Conservation (phyloP, 225 moss, liverwort and hornwort species). For the Polytrichum formosum region DNA sequence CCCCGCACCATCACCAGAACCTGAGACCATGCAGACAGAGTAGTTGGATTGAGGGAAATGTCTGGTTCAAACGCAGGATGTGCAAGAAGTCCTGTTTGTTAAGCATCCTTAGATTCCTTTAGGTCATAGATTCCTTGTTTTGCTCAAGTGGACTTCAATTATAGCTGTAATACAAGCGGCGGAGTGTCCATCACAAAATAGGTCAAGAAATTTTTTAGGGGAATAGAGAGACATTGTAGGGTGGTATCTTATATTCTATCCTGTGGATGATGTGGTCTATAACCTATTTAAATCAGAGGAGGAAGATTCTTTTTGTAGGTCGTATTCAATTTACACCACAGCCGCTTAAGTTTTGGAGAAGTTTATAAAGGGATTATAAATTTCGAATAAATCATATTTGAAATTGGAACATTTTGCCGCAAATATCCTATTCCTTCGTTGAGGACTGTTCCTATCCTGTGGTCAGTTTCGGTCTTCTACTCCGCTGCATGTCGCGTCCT, state of each 20-base stretch:
- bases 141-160: not conserved
- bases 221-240: not conserved
- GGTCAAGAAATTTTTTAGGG: not conserved
- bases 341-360: not conserved
- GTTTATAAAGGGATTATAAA: not conserved
- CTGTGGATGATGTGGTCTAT: not conserved
- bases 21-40: conserved; percentile 84
- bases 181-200: not conserved
- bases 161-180: not conserved
- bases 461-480: too few relatives aligned
- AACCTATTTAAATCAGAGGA: not conserved
- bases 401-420: too few relatives aligned
- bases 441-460: too few relatives aligned
- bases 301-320: not conserved
- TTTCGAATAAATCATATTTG: too few relatives aligned
- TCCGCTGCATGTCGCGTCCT: too few relatives aligned
- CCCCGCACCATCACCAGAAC: conserved; percentile 29
- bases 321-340: not conserved
- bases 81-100: not conserved
- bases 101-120: not conserved
- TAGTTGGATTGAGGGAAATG: not conserved
- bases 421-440: too few relatives aligned
- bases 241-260: too few relatives aligned
- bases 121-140: not conserved
- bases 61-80: not conserved